These are phyloP conservation scores for Neohortaea acidophila DNA, from an alignment of 495 filamentous ascomycete genomes.

Conservation along the genomic window DNA sequence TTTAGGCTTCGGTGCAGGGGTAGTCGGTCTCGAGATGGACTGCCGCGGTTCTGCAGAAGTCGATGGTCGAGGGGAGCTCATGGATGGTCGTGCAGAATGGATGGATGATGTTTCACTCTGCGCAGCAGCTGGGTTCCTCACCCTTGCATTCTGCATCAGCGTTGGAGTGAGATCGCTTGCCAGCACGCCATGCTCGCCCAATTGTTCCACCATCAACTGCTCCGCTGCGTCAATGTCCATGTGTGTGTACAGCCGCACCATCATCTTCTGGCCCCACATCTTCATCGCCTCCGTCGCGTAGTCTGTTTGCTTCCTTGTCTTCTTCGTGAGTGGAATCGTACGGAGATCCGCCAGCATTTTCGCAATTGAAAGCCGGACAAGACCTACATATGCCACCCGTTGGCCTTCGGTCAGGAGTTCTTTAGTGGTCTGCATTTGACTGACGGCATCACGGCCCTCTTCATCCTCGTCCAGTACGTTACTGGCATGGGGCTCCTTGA, in stretches of 20 bases:
- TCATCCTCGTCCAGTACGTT: conserved; percentile 58
- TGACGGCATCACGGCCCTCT: conserved; percentile 55
- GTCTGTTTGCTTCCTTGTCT: conserved; percentile 51
- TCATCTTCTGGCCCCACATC: conserved; percentile 97
- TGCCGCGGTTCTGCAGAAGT: conserved; percentile 1
- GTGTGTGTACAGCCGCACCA: conserved; percentile 80
- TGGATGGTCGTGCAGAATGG: conserved; percentile 4
- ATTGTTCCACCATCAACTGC: conserved; percentile 98
- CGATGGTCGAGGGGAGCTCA: conserved; percentile 6
- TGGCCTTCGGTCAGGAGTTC: conserved; percentile 89
- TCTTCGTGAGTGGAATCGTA: conserved; percentile 35
- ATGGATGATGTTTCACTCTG: conserved; percentile 8
- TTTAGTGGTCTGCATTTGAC: conserved; percentile 92
- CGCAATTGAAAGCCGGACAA: conserved; percentile 62
- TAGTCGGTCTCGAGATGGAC: conserved; percentile 1
- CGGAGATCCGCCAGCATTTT: conserved; percentile 57
- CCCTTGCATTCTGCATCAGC: conserved; percentile 83
- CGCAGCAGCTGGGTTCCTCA: conserved; percentile 60
- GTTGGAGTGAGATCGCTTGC: conserved; percentile 67
- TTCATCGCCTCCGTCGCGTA: conserved; percentile 60
- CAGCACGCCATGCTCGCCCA: conserved; percentile 79
- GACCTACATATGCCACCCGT: conserved; percentile 87
- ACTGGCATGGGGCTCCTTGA: conserved; percentile 45
- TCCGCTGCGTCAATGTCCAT: conserved; percentile 88
- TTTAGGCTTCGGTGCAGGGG: background rate